Percentiles rank a stretch among this genome's conserved stretches.
Conservation (phyloP, 2,329 filamentous ascomycete species). For the Apiospora marii region DNA sequence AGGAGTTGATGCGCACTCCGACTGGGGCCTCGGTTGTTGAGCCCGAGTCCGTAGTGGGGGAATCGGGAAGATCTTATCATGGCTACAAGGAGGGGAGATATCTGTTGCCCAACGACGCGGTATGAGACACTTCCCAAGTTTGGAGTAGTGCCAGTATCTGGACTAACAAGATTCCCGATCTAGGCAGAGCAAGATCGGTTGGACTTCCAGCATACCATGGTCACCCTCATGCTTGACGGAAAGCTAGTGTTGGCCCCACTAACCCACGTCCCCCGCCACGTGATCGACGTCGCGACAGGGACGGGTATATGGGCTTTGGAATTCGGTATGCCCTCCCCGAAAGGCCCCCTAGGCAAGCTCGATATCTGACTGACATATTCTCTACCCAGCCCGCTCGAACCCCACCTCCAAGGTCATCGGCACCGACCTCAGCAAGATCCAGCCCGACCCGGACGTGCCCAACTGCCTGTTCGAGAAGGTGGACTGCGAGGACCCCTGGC, state of each 20-base stretch:
- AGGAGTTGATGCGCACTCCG: not conserved
- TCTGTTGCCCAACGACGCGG: not conserved
- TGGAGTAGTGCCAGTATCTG: too few relatives aligned
- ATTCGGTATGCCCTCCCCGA: not conserved
- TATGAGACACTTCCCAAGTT: not conserved
- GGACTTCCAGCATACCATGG: conserved; percentile 2
- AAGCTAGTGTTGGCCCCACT: not conserved
- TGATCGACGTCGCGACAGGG: conserved; percentile 10
- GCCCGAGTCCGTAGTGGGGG: conserved; percentile 2
- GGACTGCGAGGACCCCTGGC: conserved; percentile 20
- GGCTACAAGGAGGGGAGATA: not conserved
- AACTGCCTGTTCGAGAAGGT: conserved; percentile 26
- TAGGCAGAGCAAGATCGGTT: conserved; percentile 23
- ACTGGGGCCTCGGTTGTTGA: conserved; percentile 18
- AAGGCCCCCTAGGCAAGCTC: too few relatives aligned
- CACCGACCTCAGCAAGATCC: conserved; percentile 9
- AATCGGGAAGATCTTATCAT: not conserved
- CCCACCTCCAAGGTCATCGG: conserved; percentile 15
- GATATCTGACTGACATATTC: too few relatives aligned
- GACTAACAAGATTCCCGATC: too few relatives aligned
- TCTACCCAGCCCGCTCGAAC: conserved; percentile 18
- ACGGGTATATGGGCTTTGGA: not conserved
- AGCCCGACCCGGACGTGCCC: not conserved
- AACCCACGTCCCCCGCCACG: not conserved
- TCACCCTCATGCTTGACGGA: not conserved